Evolutionary conservation across 441 rosid genomes (phyloP), one percentile per base, ranked within the genome.

Genomic region (Iberis amara): DNA sequence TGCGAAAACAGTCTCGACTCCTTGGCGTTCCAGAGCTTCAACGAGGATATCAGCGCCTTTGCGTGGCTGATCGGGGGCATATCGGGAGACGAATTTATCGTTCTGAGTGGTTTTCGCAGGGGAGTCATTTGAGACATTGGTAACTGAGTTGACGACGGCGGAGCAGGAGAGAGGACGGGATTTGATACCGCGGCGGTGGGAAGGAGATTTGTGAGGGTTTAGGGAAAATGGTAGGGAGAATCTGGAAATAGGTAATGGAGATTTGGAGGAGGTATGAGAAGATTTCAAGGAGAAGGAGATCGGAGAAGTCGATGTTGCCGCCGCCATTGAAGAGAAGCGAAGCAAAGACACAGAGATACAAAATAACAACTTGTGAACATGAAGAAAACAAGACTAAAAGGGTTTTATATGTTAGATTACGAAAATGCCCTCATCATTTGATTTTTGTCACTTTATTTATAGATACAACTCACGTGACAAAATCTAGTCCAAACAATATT

Each of bases 1-100:
- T 2, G 96, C 94, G 67, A 87, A 91, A 4, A 91, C 96, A 10
- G 61, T 59, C 8, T 65, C 77, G 37, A 91, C 96, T n/a, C 98
- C 94, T 56, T 83, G 71, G 1, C 96, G 85, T 60, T 87, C 98
- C 11, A 90, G 78, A 14, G 98, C 90, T 55, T 87, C 98, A 6
- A 90, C 95, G 39, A 90, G 90, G 70, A 90, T 79, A 56, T 90
- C 98, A 2, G 96, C 81, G 0, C 98, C 98, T 65, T 85, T 90
- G 15, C 96, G 76, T 10, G 98, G 92, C 35, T 87, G 73, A n/a
- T 79, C 86, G 5, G 77, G 70, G 31, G 73, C 52, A 11, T 69
- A 87, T 32, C 92, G 64, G 14, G 88, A 62, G 32, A 47, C 5
- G 45, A 75, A 68, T 7, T 47, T 0, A 15, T 28, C 0, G 5